Evolutionary conservation across 2,329 filamentous ascomycete species (phyloP).

Genomic region (Simplicillium sp.): DNA sequence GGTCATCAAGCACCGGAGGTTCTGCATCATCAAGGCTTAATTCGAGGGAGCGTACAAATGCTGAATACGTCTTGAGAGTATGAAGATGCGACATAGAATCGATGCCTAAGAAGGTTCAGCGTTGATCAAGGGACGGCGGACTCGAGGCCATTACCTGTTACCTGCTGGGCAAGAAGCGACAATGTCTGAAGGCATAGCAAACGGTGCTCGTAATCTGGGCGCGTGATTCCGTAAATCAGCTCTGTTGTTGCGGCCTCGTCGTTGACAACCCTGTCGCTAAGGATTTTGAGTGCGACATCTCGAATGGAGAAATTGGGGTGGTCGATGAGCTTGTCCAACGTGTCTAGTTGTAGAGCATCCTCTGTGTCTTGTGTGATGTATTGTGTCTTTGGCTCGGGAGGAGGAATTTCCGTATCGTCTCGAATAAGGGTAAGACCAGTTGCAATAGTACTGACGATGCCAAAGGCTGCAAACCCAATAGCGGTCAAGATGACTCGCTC

Average conservation of each 20-base stretch:
- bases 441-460: conserved; percentile 48
- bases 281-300: conserved; percentile 54
- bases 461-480: conserved; percentile 48
- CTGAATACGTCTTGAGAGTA: conserved; percentile 40
- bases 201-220: conserved; percentile 48
- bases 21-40: conserved; percentile 40
- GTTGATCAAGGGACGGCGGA: too few relatives aligned
- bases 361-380: conserved; percentile 71
- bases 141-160: conserved; percentile 15
- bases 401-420: conserved; percentile 57
- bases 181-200: conserved; percentile 48
- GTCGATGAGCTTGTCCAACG: conserved; percentile 56
- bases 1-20: conserved; percentile 42
- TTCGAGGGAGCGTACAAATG: conserved; percentile 52
- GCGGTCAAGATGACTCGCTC: conserved; percentile 44
- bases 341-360: conserved; percentile 57
- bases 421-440: conserved; percentile 50
- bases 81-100: conserved; percentile 37
- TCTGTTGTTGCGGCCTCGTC: conserved; percentile 40
- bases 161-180: conserved; percentile 39
- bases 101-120: conserved; percentile 15
- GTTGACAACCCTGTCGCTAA: conserved; percentile 49
- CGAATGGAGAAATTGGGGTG: conserved; percentile 67
- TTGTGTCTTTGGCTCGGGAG: conserved; percentile 54
- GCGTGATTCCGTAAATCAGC: conserved; percentile 49